Conservation (phyloP, 1,284 basidiomycete species). For the Tetrapyrgos nigripes region DNA sequence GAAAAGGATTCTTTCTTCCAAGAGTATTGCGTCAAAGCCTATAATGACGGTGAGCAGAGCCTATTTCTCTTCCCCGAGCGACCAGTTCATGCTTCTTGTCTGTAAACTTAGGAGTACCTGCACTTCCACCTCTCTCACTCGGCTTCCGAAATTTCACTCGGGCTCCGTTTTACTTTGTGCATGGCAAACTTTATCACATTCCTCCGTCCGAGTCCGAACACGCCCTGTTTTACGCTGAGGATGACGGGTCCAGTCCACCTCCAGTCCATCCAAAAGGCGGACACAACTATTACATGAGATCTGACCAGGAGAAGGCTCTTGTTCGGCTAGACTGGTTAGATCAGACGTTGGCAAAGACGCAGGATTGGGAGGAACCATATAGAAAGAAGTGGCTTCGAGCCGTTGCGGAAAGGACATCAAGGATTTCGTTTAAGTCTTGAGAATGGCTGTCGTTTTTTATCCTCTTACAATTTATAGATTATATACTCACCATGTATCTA, state of each 20-base stretch:
- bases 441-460: background rate
- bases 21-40: constrained; percentile 58
- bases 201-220: constrained; percentile 52
- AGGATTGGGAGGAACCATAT: constrained; percentile 39
- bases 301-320: constrained; percentile 53
- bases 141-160: constrained; percentile 59
- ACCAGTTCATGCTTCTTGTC: constrained; percentile 1
- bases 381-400: constrained; percentile 20
- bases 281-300: constrained; percentile 64
- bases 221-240: constrained; percentile 45
- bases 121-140: constrained; percentile 52
- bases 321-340: constrained; percentile 52
- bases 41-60: constrained; percentile 55
- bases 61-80: constrained; percentile 1
- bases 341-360: constrained; percentile 34
- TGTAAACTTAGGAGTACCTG: constrained; percentile 50
- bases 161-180: constrained; percentile 52
- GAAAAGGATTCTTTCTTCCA: constrained; percentile 42
- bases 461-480: too few relatives aligned
- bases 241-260: constrained; percentile 22
- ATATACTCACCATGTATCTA: too few relatives aligned
- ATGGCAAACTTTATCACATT: constrained; percentile 50
- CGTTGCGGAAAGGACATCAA: constrained; percentile 21
- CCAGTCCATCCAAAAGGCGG: constrained; percentile 52
- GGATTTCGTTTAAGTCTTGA: background rate